phyloP scores from a whole-genome alignment of 2,329 filamentous ascomycete species.

The Neofusicoccum ribis region DNA sequence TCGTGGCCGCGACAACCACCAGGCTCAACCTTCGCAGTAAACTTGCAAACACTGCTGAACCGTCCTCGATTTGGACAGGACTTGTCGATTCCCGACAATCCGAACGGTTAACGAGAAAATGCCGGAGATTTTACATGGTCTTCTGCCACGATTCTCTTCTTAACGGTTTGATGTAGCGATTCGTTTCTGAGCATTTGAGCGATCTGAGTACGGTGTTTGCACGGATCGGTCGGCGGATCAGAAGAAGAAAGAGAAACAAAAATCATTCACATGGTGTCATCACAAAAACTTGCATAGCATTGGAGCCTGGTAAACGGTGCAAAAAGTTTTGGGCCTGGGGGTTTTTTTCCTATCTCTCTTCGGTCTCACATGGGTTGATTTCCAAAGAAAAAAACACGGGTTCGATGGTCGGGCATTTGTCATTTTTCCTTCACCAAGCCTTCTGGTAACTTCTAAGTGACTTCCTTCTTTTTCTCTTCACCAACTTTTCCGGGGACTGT shows the following conservation, averaged over 20 bases:
- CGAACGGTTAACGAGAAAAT: neutral
- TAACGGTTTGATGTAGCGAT: constrained; percentile 16
- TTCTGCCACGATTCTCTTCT: neutral
- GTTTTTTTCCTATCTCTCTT: neutral
- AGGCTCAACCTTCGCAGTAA: constrained; percentile 16
- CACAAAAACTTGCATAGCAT: constrained; percentile 20
- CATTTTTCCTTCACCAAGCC: neutral
- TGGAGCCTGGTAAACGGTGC: constrained; percentile 18
- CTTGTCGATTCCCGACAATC: neutral
- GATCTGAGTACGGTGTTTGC: constrained; percentile 15
- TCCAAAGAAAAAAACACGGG: neutral
- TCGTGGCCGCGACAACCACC: constrained; percentile 37
- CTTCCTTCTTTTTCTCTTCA: neutral
- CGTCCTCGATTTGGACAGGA: neutral
- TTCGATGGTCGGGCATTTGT: neutral
- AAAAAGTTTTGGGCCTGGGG: constrained; percentile 16
- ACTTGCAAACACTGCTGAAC: neutral
- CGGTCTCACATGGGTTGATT: neutral
- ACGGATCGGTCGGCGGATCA: constrained; percentile 1
- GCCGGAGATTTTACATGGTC: neutral
- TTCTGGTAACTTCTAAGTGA: neutral
- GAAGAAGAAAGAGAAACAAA: neutral
- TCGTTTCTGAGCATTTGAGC: constrained; percentile 20
- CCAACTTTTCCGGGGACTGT: neutral
- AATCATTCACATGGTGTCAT: constrained; percentile 11